Percentiles rank a stretch among this genome's conserved stretches.
phyloP scores from a whole-genome alignment of 1,284 basidiomycete genomes.

The Microbotryum violaceum region DNA sequence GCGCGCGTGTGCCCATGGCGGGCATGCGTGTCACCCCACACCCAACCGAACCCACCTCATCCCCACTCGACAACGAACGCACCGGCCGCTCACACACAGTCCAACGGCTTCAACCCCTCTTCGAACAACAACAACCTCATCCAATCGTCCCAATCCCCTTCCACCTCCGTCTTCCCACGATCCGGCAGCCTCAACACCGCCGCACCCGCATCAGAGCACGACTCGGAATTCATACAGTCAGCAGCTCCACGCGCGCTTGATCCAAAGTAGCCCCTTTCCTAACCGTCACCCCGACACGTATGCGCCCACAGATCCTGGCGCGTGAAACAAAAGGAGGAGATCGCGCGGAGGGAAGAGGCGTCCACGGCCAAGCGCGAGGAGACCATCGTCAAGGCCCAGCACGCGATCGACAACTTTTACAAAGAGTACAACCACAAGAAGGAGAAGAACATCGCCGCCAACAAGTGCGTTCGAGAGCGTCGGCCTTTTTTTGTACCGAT shows the following conservation, averaged over 20 bases:
- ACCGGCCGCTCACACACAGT: background rate
- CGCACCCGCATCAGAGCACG: constrained; percentile 55
- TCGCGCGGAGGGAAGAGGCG: constrained; percentile 68
- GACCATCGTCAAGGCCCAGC: constrained; percentile 79
- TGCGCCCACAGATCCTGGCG: constrained; percentile 64
- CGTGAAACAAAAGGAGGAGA: constrained; percentile 76
- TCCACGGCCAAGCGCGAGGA: constrained; percentile 75
- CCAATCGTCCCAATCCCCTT: constrained; percentile 41
- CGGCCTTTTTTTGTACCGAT: background rate
- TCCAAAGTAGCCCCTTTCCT: background rate
- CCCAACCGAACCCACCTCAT: background rate
- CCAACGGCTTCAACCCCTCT: constrained; percentile 10
- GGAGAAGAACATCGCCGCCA: constrained; percentile 85
- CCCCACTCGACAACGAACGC: constrained; percentile 32
- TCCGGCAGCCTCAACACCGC: constrained; percentile 49
- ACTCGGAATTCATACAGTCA: constrained; percentile 79
- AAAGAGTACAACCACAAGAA: constrained; percentile 87
- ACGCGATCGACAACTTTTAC: constrained; percentile 92
- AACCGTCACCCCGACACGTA: background rate
- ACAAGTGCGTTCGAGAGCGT: constrained; percentile 63
- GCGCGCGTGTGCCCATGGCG: background rate
- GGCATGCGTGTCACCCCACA: background rate
- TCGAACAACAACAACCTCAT: constrained; percentile 41
- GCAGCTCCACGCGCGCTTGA: constrained; percentile 30
- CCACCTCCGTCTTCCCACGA: constrained; percentile 51